Percentiles rank a stretch among this genome's conserved stretches.
Conservation (phyloP, 2,329 filamentous ascomycete species). For the Fusarium kyushuense region DNA sequence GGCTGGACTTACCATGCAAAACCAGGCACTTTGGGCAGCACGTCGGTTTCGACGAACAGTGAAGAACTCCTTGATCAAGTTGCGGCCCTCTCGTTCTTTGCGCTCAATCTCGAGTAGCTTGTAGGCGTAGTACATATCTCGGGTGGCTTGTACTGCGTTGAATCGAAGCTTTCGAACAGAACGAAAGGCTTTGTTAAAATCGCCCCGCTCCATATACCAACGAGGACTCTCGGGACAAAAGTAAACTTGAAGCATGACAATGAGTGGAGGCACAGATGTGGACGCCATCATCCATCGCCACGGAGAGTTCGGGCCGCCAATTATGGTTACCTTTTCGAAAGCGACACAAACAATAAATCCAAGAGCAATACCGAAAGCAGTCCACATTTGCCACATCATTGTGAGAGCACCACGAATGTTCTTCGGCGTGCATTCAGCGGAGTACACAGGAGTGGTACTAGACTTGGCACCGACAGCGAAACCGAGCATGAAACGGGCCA, state of each 20-base stretch:
- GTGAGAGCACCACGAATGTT: slow-evolving; percentile 55
- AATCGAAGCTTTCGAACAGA: slow-evolving; percentile 62
- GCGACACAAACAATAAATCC: slow-evolving; percentile 56
- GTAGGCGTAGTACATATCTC: slow-evolving; percentile 65
- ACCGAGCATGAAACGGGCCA: slow-evolving; percentile 53
- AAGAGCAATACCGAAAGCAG: slow-evolving; percentile 54
- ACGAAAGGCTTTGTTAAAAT: slow-evolving; percentile 58
- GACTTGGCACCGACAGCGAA: slow-evolving; percentile 56
- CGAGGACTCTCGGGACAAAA: slow-evolving; percentile 66
- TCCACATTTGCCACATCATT: slow-evolving; percentile 55
- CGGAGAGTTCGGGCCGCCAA: slow-evolving; percentile 52
- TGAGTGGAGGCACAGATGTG: slow-evolving; percentile 64
- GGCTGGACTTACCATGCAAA: slow-evolving; percentile 49
- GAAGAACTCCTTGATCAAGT: slow-evolving; percentile 54
- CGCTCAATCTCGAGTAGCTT: slow-evolving; percentile 52
- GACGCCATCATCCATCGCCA: slow-evolving; percentile 61
- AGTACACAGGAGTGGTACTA: slow-evolving; percentile 53
- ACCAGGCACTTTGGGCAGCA: slow-evolving; percentile 54
- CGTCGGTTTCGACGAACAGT: slow-evolving; percentile 54
- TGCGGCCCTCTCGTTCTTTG: slow-evolving; percentile 46
- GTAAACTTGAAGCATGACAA: slow-evolving; percentile 64
- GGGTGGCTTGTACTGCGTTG: slow-evolving; percentile 60
- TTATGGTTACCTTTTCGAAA: slow-evolving; percentile 46
- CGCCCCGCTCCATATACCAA: slow-evolving; percentile 65
- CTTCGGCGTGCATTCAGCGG: slow-evolving; percentile 54